These are phyloP conservation scores for Jimgerdemannia flammicorona DNA, from an alignment of 192 early-diverging fungal genomes.

Conservation along the genomic window DNA sequence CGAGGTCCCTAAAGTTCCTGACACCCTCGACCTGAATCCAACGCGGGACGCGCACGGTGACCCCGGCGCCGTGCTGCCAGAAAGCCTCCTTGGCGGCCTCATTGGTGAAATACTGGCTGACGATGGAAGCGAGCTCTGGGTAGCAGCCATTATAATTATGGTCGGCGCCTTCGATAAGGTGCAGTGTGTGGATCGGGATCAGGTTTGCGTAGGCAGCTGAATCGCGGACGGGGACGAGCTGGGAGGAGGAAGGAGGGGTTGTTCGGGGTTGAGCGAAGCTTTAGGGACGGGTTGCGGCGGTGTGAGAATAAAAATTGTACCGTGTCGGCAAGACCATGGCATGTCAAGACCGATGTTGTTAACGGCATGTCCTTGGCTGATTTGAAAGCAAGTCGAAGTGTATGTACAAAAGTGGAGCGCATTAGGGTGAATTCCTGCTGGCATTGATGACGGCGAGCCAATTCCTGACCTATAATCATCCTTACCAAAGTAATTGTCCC, in stretches of 20 bases:
- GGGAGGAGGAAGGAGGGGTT: not conserved
- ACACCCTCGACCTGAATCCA: constrained; percentile 51
- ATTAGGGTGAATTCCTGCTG: too few relatives aligned
- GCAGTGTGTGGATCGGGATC: constrained; percentile 37
- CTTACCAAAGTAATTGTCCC: constrained; percentile 19
- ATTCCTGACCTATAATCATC: constrained; percentile 16
- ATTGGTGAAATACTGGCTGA: constrained; percentile 32
- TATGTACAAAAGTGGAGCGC: not conserved
- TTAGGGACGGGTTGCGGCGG: too few relatives aligned
- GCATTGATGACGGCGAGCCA: not conserved
- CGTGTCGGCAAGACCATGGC: constrained; percentile 45
- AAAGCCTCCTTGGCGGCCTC: constrained; percentile 13
- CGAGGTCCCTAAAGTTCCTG: constrained; percentile 53
- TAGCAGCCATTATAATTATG: constrained; percentile 37
- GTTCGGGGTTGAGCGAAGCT: not conserved
- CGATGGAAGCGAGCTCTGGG: constrained; percentile 29
- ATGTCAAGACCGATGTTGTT: constrained; percentile 44
- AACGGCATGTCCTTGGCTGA: constrained; percentile 42
- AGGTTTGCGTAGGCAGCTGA: constrained; percentile 32
- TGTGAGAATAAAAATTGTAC: constrained; percentile 22
- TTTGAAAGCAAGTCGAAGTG: not conserved
- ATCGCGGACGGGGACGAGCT: constrained; percentile 46
- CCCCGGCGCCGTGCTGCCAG: constrained; percentile 1
- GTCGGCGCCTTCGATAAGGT: constrained; percentile 40
- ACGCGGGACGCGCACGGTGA: constrained; percentile 25